phyloP scores from a whole-genome alignment of 345 rosid species.

The Camelina laxa region DNA sequence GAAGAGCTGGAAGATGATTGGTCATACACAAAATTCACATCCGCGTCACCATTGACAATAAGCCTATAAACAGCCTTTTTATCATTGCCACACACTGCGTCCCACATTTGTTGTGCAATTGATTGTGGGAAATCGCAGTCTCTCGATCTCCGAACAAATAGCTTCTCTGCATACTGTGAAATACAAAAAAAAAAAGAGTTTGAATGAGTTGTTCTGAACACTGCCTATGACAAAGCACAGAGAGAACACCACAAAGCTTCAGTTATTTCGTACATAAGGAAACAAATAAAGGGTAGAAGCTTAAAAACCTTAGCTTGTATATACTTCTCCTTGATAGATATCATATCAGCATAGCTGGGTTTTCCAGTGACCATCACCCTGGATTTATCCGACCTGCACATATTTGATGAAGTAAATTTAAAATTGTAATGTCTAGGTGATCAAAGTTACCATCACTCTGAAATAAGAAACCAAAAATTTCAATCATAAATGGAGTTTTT shows the following conservation, averaged over 20 bases:
- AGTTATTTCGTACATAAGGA: conserved; percentile 24
- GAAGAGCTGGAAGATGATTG: conserved; percentile 67
- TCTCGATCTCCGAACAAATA: conserved; percentile 77
- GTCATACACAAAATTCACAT: conserved; percentile 68
- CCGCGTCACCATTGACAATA: conserved; percentile 77
- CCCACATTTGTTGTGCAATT: conserved; percentile 79
- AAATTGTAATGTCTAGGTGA: conserved; percentile 1
- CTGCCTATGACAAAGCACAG: conserved; percentile 5
- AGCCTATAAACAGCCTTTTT: conserved; percentile 87
- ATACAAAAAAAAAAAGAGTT: neutral
- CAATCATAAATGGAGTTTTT: conserved; percentile 31
- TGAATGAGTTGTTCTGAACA: conserved; percentile 3
- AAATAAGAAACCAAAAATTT: conserved; percentile 10
- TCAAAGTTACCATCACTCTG: conserved; percentile 5
- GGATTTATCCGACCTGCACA: conserved; percentile 61
- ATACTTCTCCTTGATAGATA: conserved; percentile 92
- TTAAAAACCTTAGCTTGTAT: conserved; percentile 88
- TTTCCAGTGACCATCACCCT: conserved; percentile 63
- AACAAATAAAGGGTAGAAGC: conserved; percentile 35
- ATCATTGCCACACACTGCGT: conserved; percentile 85
- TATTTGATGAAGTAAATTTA: conserved; percentile 47
- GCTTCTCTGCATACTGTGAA: conserved; percentile 89
- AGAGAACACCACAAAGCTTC: conserved; percentile 18
- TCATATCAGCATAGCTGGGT: conserved; percentile 75
- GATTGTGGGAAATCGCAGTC: conserved; percentile 59